Evolutionary conservation across 805 yeast species (phyloP).

Genomic region (Cyberlindnera veronae): DNA sequence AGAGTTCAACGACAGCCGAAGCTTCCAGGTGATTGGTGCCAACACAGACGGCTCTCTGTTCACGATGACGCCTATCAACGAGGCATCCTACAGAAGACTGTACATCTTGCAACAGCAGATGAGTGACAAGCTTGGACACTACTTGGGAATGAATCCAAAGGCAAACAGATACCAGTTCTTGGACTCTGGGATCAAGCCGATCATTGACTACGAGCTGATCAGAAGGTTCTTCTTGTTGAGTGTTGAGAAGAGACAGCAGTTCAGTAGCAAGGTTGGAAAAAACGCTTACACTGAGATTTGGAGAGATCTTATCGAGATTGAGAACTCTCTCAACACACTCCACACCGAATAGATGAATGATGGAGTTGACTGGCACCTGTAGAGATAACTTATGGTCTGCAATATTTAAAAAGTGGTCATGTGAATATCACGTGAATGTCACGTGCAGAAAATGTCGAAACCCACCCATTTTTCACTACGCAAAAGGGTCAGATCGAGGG

Average conservation of each 20-base stretch:
- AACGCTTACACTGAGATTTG: constrained; percentile 58
- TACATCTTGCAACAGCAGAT: constrained; percentile 86
- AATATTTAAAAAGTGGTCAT: too few relatives aligned
- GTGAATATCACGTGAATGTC: too few relatives aligned
- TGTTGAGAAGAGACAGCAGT: constrained; percentile 50
- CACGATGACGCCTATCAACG: constrained; percentile 70
- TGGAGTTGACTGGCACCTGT: too few relatives aligned
- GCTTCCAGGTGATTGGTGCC: constrained; percentile 65
- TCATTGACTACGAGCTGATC: constrained; percentile 61
- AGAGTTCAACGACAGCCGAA: constrained; percentile 30
- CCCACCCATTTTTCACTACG: too few relatives aligned
- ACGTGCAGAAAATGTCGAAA: too few relatives aligned
- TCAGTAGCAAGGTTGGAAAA: constrained; percentile 57
- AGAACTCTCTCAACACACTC: constrained; percentile 34
- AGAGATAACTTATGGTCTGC: too few relatives aligned
- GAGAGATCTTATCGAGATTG: constrained; percentile 61
- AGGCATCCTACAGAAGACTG: constrained; percentile 72
- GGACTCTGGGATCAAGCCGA: constrained; percentile 51
- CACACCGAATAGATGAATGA: constrained; percentile 1
- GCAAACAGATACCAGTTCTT: constrained; percentile 33
- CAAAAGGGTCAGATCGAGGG: too few relatives aligned
- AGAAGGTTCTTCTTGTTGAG: constrained; percentile 50
- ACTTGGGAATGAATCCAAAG: constrained; percentile 79
- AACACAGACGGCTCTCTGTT: constrained; percentile 78
- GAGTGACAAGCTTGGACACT: constrained; percentile 68